A percentile compares a stretch with the other conserved stretches of the same genome.
phyloP scores from a whole-genome alignment of 208 protist species.

The Acanthamoeba triangularis region DNA sequence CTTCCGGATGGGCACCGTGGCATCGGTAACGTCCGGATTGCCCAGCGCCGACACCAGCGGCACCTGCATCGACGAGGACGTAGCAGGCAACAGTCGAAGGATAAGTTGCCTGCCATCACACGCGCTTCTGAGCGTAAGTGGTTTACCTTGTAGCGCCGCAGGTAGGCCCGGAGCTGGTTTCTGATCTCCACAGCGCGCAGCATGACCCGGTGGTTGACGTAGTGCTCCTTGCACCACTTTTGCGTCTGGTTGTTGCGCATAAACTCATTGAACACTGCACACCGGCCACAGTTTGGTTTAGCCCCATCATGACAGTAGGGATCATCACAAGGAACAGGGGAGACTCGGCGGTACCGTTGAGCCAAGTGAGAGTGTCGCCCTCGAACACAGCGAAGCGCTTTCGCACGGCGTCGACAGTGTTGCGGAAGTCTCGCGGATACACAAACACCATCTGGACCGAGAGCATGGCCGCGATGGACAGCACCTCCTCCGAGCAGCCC shows the following conservation, averaged over 20 bases:
- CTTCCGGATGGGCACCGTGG: slow-evolving; percentile 78
- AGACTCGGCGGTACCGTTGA: slow-evolving; percentile 78
- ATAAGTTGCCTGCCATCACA: not conserved
- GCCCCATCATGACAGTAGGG: too few species aligned
- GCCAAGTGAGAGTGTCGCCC: slow-evolving; percentile 91
- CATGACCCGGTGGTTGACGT: slow-evolving; percentile 87
- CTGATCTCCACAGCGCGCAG: slow-evolving; percentile 82
- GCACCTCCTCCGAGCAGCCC: slow-evolving; percentile 83
- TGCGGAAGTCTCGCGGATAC: not conserved
- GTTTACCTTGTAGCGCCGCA: slow-evolving; percentile 59
- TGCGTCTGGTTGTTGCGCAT: slow-evolving; percentile 74
- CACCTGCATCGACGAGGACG: not conserved
- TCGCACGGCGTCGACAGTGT: slow-evolving; percentile 59
- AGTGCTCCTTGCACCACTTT: slow-evolving; percentile 86
- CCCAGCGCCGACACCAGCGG: slow-evolving; percentile 69
- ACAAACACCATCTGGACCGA: slow-evolving; percentile 82
- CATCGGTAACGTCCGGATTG: not conserved
- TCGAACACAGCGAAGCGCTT: slow-evolving; percentile 85
- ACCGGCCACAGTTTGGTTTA: not conserved
- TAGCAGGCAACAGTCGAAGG: not conserved
- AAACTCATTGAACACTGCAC: slow-evolving; percentile 87
- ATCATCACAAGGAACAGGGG: not conserved
- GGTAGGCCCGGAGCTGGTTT: slow-evolving; percentile 82
- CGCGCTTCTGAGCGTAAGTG: not conserved
- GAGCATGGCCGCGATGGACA: slow-evolving; percentile 89